Evolutionary conservation across 306 rosid genomes (phyloP), one percentile per base, ranked within the genome.

Genomic region (Cucurbita ficifolia): DNA sequence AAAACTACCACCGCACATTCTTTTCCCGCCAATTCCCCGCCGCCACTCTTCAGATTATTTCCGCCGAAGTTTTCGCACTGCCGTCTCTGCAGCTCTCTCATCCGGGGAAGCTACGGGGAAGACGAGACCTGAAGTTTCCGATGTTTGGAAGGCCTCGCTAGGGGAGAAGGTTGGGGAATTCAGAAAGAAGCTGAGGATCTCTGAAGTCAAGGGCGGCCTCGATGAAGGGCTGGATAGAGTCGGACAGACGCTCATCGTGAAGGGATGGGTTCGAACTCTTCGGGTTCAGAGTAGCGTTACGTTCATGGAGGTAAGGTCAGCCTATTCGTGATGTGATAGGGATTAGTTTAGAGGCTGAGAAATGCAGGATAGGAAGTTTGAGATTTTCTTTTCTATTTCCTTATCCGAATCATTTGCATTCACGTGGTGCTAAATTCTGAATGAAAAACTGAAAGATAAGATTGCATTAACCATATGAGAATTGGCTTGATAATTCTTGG

Each of bases 211-310:
- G 79, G 82, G 81, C 39, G 90, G 83, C 1, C 79, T 85, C 3
- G 80, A 77, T 51, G 82, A 84, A 73, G 96, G 87, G 17, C 60
- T 86, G 65, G 88, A 81, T 36, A 72, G 82, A 52, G 51, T 90
- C 65, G 97, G 96, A 16, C 87, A 83, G 76, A 80, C 78, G 54
- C 76, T 90, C 17, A 79, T 84, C 45, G 81, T 90, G 11, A 76
- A 57, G 22, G 96, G 98, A 12, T 90, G 97, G 98, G 98, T 93
- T 48, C 92, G 97, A 36, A 93, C 97, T 13, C 84, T 93, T 74
- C 86, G 98, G 35, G 68, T 79, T 75, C 97, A 93, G 81, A 89
- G 96, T 53, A 88, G 84, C 51, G 88, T 90, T 62, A 87, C 92
- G 33, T 93, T 93, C 86, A 68, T 90, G 19, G 98, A 93, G 96